Base-by-base conservation (phyloP, 306 rosid genomes). In the Trifolium fragiferum region DNA sequence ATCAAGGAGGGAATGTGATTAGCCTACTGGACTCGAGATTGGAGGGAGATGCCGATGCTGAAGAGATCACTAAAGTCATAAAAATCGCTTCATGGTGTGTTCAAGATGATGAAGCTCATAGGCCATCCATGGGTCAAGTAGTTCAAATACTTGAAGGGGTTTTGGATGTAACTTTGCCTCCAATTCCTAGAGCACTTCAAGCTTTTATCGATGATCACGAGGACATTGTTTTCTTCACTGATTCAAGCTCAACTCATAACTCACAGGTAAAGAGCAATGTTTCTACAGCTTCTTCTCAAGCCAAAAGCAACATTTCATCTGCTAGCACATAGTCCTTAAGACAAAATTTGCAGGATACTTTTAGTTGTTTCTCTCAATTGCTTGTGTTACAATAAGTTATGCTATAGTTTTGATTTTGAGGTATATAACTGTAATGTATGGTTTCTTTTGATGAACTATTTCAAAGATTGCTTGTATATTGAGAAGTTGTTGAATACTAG, bases 21-120 rank as follows among this genome's bases (percentile, higher is more conserved):
- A 66, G 75, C 84, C 51, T 93, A 4, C 68, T 93, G 68, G 97
- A 90, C 74, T 84, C 84, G 0, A 82, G 81, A 53, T 73, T 93
- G 57, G 85, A 84, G 38, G 84, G 88, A 16, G 61, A 79, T 71
- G 93, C 80, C 51, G 87, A 85, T 16, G 57, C 44, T 62, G 85
- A 86, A 21, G 96, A 91, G 81, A 23, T 91, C 12, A 73, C 44
- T 15, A 55, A 82, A 81, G 27, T 86, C 37, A 80, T 90, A 25
- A 89, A 76, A 80, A 73, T 93, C 32, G 97, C 98, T 13, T 88
- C 92, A 10, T 93, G 98, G 98, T 91, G 97, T 68, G 77, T 91
- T 18, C 98, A 93, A 80, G 97, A 93, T 68, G 93, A 78, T 21
- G 97, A 93, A 61, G 40, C 40, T 76, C 81, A 82, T 1, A 78